Base-by-base conservation (phyloP, 1,284 basidiomycete genomes). In the Pterulicium gracile region DNA sequence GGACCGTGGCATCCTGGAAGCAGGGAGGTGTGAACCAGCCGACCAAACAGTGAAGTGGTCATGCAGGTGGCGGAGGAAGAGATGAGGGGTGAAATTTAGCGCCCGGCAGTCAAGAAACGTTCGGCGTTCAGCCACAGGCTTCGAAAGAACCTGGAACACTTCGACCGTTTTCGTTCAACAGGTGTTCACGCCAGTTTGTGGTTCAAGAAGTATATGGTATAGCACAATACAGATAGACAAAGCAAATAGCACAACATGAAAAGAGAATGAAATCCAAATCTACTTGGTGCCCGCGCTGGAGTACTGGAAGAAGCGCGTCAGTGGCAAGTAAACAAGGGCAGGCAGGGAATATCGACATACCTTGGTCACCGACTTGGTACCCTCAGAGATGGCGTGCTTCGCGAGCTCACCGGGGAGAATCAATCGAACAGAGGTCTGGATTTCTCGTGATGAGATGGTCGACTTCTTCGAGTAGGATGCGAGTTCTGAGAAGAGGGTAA, bases 401-500 rank as follows among this genome's bases (percentile, higher is more conserved):
- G 74, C 73, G 3, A 78, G 67, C 57, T 80, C 80, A 56, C 79
- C 79, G 27, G 84, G 84, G 15, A 88, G 75, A 66, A 88, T 86
- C 42, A 88, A 70, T 54, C 84, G 79, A 44, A 86, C 83, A 22
- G 83, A 70, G 3, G 84, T 88, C 61, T 87, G 84, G 40, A 94
- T 93, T 68, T 94, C 90, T 50, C 90, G 87, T 43, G 89, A 92
- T 47, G 90, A 92, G 68, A 94, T 93, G 46, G 90, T 95, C 10
- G 88, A 90, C 69, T 91, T 91, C 75, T 92, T 91, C 52, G 89
- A 92, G 76, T 94, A 93, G 3, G 83, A 75, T 32, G 90, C 89
- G 54, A 95, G 85, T 72, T 92, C 81, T 84, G 65, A 71, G 40
- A n/a, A n/a, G n/a, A n/a, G n/a, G n/a, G n/a, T n/a, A n/a, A n/a